Conservation (phyloP, 306 rosid species). For the Vicia sativa region DNA sequence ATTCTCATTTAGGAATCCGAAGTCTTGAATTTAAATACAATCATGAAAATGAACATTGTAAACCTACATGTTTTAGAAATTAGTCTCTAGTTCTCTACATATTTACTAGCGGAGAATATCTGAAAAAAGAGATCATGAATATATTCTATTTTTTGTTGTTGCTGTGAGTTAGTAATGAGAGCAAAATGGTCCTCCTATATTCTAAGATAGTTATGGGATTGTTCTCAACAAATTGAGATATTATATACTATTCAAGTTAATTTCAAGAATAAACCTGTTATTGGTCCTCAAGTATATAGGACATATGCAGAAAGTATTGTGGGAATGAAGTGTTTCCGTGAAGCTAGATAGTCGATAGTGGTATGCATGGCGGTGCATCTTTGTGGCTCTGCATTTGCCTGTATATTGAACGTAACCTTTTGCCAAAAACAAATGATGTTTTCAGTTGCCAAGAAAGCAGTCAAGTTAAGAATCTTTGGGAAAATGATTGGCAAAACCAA, state of each 20-base stretch:
- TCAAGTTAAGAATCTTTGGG: no score
- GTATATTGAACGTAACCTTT: background rate
- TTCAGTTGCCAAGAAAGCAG: no score
- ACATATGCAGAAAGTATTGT: background rate
- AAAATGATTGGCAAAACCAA: no score
- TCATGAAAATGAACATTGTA: no score
- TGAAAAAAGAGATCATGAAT: no score
- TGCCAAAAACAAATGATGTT: no score
- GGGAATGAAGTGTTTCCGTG: background rate
- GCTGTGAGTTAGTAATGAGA: background rate
- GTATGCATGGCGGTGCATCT: slow-evolving; percentile 9
- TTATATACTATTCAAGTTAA: slow-evolving; percentile 23
- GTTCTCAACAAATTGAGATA: background rate
- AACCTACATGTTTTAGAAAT: no score
- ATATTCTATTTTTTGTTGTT: no score
- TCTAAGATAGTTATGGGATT: background rate
- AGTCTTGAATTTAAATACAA: no score
- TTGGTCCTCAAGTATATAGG: slow-evolving; percentile 31
- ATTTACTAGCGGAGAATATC: no score
- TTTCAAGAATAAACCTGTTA: slow-evolving; percentile 21
- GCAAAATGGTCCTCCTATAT: background rate
- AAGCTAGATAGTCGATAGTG: background rate
- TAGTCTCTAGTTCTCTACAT: no score
- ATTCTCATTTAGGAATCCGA: background rate
- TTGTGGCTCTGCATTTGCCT: slow-evolving; percentile 7